Evolutionary conservation across 192 early-diverging fungal genomes (phyloP), one percentile per base, ranked within the genome.

Genomic region (Spinellus fusiger): DNA sequence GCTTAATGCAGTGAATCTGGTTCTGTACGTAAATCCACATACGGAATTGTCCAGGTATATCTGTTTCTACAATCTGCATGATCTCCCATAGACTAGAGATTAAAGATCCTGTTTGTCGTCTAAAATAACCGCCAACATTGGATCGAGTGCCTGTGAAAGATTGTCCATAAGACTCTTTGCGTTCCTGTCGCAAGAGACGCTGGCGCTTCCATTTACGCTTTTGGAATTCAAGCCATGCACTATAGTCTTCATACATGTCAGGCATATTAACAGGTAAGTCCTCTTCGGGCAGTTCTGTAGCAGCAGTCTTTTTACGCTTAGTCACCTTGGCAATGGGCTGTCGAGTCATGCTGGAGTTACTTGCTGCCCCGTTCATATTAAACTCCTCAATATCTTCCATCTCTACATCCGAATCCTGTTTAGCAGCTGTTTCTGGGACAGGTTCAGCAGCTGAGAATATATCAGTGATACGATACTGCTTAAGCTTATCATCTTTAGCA

Each of bases 401-500:
- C 33, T 69, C 61, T 8, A 28, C 32, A 5, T 65, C 62, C 54
- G 72, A 64, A 4, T 49, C 62, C 8, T 61, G 61, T 49, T 53
- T 61, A 5, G 51, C 38, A 9, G 29, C 47, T 4, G 62, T 66
- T 20, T 20, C 33, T 54, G 70, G 59, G 44, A 65, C 65, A 29
- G 75, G 73, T 35, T 74, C 60, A 5, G 72, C 69, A 40, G 69
- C 73, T 34, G 69, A 66, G 70, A 98, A 95, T 73, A 92, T 83
- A 23, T 94, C 91, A 0, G 93, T 94, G 58, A 91, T 93, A 15
- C 80, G 80, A 35, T 80, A 80, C 69, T 98, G 97, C 68, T 87
- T 89, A 56, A 86, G 83, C 65, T 86, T 86, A 73, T 93, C 94
- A 44, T 90, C 80, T n/a, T 82, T 74, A 0, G 77, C 79, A 6